Conservation (phyloP, 2,329 filamentous ascomycete species). For the Fusarium napiforme region DNA sequence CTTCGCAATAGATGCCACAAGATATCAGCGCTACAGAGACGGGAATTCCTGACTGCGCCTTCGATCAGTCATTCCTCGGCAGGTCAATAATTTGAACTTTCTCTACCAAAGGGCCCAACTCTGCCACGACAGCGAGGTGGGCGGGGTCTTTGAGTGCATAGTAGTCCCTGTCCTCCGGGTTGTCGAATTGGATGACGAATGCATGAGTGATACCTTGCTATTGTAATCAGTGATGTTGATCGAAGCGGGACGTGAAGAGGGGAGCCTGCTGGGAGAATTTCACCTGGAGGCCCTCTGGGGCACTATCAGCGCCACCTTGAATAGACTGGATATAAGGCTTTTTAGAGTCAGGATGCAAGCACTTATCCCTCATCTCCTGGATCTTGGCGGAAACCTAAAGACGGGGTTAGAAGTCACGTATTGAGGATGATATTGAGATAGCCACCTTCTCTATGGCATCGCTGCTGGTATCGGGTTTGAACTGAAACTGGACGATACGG, state of each 20-base stretch:
- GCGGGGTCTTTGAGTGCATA: constrained; percentile 73
- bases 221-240: not conserved
- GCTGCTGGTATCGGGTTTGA: not conserved
- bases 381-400: not conserved
- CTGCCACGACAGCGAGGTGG: constrained; percentile 68
- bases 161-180: constrained; percentile 71
- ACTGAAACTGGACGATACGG: not conserved
- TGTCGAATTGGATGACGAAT: constrained; percentile 65
- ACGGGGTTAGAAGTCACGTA: accelerated
- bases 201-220: not conserved
- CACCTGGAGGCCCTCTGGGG: not conserved
- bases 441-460: not conserved
- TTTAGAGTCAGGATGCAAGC: not conserved
- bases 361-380: not conserved
- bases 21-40: too few species aligned
- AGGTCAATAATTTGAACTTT: constrained; percentile 70
- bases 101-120: constrained; percentile 57
- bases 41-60: too few species aligned
- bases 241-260: too few species aligned
- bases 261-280: not conserved
- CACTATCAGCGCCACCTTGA: not conserved
- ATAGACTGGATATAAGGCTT: not conserved
- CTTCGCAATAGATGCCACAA: too few species aligned
- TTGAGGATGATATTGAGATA: too few species aligned
- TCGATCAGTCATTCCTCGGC: not conserved